Base-by-base conservation (phyloP, 2,329 filamentous ascomycete species). In the Aspergillus sp. region DNA sequence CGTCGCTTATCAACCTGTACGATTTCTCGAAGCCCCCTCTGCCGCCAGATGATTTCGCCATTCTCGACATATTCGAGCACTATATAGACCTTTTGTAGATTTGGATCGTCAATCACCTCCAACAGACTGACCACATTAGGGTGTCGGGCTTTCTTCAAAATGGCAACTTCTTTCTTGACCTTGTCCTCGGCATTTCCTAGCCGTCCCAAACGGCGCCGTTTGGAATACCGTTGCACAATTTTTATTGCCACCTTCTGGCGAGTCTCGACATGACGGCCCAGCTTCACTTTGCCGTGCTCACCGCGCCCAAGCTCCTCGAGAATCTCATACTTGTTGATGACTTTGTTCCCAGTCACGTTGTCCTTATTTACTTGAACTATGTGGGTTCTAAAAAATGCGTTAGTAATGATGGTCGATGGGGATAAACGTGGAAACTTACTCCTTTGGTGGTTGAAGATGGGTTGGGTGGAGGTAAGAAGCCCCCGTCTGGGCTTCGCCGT, bases 311-410 rank as follows among this genome's bases (percentile, higher is more conserved):
- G 91, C 79, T 99, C 95, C 76, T 96, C 91, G 67, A 98, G 90
- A 70, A 99, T 92, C 78, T 97, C 92, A 80, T 99, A 99, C 74
- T 97, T 91, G 73, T 99, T 99, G 82, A 99, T 96, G 57, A 93
- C 85, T 80, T 99, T 99, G 65, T 95, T 91, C 62, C 95, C 95
- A 5, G 94, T 96, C 65, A 92, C 85, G 57, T 87, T 87, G 76
- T 98, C 93, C 65, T 93, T 89, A 72, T 98, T 94, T 69, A 97
- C 92, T 71, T 93, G 89, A 57, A 92, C 93, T 65, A 93, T 92
- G 78, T 97, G 91, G 9, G 94, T 97, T 79, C 89, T 91, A 43
- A 17, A 22, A 60, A 49, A 31, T 5, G 60, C 48, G 46, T 60
- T 31, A 62, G 60, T 59, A 46, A 41, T 19, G 19, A 23, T 31